These are phyloP conservation scores for Apiosordaria backusii DNA, from an alignment of 495 filamentous ascomycete species.

Conservation along the genomic window DNA sequence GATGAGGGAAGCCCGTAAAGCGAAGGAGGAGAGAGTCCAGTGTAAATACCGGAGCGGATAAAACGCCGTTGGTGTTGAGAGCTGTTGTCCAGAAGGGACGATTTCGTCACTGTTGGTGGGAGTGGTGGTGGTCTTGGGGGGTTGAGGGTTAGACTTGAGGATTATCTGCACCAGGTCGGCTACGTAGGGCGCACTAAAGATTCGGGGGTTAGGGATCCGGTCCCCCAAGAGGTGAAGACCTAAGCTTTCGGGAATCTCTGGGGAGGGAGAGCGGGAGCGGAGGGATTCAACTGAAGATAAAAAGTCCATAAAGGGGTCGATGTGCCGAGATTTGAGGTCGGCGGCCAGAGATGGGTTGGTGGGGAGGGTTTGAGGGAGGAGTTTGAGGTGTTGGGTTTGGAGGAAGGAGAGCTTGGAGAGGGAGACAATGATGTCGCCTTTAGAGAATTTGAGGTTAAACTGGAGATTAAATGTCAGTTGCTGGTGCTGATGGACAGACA, in stretches of 20 bases:
- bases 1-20: background rate
- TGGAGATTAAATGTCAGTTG: constrained; percentile 21
- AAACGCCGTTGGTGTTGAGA: background rate
- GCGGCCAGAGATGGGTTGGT: background rate
- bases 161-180: background rate
- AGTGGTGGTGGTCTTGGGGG: background rate
- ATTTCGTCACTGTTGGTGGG: too few species aligned
- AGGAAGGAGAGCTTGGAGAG: constrained; percentile 76
- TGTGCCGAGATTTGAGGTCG: constrained; percentile 21
- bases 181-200: background rate
- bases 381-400: constrained; percentile 63
- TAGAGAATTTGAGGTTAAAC: constrained; percentile 82
- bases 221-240: background rate
- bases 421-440: constrained; percentile 82
- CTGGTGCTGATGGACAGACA: background rate
- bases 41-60: background rate
- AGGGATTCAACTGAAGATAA: constrained; percentile 4
- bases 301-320: constrained; percentile 14
- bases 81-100: background rate
- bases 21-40: background rate
- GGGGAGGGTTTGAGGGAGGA: constrained; percentile 12
- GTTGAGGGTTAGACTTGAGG: background rate
- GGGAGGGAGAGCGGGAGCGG: background rate
- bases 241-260: background rate
- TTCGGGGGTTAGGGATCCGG: background rate